A percentile compares a stretch with the other conserved stretches of the same genome.
phyloP scores from a whole-genome alignment of 148 eudicot species.

The Bassia scoparia region DNA sequence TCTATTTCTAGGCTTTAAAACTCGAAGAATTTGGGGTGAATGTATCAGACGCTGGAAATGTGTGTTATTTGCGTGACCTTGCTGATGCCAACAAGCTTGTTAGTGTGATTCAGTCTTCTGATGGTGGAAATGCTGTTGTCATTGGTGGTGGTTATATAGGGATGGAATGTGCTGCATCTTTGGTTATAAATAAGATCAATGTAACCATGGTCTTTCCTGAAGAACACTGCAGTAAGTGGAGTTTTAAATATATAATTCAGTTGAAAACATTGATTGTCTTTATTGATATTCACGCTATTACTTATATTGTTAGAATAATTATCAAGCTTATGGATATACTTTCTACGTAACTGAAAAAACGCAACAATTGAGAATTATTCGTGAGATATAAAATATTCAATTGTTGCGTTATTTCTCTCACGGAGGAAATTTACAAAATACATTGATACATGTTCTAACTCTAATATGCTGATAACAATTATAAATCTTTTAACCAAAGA shows the following conservation, averaged over 20 bases:
- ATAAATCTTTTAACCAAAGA: not conserved
- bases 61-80: constrained; percentile 86
- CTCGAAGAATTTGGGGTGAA: constrained; percentile 96
- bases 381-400: too few relatives aligned
- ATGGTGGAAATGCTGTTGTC: constrained; percentile 86
- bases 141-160: constrained; percentile 99
- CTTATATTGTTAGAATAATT: not conserved
- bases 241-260: not conserved
- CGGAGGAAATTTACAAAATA: too few relatives aligned
- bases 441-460: too few relatives aligned
- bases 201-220: constrained; percentile 98
- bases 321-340: too few relatives aligned
- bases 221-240: constrained; percentile 78
- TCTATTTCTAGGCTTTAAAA: constrained; percentile 69
- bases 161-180: constrained; percentile 98
- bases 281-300: not conserved
- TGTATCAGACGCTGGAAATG: constrained; percentile 85
- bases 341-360: too few relatives aligned
- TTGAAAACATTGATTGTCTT: not conserved
- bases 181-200: constrained; percentile 87
- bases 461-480: too few relatives aligned
- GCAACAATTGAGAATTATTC: too few relatives aligned
- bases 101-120: constrained; percentile 55
- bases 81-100: constrained; percentile 86
- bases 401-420: not conserved